Evolutionary conservation across 1,284 basidiomycete genomes (phyloP).

Genomic region (Cryptococcus sp.): DNA sequence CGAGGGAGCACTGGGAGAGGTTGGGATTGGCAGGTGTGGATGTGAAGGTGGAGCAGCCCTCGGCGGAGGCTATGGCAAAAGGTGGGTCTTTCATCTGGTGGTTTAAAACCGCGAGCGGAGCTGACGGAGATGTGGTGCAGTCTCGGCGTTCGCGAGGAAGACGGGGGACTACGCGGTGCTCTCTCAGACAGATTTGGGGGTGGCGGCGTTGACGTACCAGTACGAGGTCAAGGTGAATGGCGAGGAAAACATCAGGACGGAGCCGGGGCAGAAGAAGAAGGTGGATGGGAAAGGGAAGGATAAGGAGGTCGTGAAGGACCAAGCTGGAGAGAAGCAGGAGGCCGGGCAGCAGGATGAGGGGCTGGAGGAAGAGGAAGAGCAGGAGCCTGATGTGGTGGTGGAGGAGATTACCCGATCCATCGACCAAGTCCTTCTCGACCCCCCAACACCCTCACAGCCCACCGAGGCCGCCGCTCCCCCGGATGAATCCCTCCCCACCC

Average conservation of each 20-base stretch:
- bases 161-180: slow-evolving; percentile 95
- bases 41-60: slow-evolving; percentile 68
- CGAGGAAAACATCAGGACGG: slow-evolving; percentile 52
- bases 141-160: slow-evolving; percentile 87
- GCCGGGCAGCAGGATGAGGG: slow-evolving; percentile 25
- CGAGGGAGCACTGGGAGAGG: slow-evolving; percentile 76
- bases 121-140: slow-evolving; percentile 52
- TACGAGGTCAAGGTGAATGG: slow-evolving; percentile 61
- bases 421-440: slow-evolving; percentile 52
- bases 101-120: neutral
- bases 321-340: slow-evolving; percentile 35
- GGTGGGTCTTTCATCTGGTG: slow-evolving; percentile 56
- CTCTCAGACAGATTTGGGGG: slow-evolving; percentile 84
- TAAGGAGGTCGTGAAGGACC: slow-evolving; percentile 40
- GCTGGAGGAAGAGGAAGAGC: slow-evolving; percentile 47
- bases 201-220: slow-evolving; percentile 83
- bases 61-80: slow-evolving; percentile 67
- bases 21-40: slow-evolving; percentile 63
- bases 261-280: slow-evolving; percentile 50
- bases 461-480: slow-evolving; percentile 2
- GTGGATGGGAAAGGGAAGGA: slow-evolving; percentile 53
- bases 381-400: slow-evolving; percentile 42
- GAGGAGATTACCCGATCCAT: slow-evolving; percentile 54
- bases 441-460: neutral
- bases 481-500: neutral